Percentiles rank a stretch among this genome's conserved stretches.
Conservation (phyloP, 129 eudicot genomes). For the Calendula officinalis region DNA sequence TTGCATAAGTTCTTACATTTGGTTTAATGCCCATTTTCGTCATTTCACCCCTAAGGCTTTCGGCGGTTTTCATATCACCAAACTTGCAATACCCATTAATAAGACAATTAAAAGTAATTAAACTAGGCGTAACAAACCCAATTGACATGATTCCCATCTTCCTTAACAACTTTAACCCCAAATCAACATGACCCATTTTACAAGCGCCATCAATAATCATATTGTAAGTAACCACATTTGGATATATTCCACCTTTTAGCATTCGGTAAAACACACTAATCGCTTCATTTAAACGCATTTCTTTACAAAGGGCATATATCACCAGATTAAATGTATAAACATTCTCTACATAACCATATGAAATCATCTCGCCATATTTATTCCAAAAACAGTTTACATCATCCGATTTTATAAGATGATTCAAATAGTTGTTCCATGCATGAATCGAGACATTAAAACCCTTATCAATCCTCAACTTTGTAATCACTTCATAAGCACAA, state of each 20-base stretch:
- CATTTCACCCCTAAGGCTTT: conserved; percentile 51
- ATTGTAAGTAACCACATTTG: conserved; percentile 60
- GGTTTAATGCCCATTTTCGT: conserved; percentile 39
- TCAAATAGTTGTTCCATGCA: conserved; percentile 71
- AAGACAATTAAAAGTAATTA: conserved; percentile 50
- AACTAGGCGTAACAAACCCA: conserved; percentile 44
- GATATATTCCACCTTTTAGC: conserved; percentile 54
- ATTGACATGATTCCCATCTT: conserved; percentile 53
- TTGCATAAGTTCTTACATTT: conserved; percentile 57
- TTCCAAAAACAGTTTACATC: conserved; percentile 43
- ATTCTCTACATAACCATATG: conserved; percentile 54
- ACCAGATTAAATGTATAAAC: conserved; percentile 61
- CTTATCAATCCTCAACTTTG: conserved; percentile 38
- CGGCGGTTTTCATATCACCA: conserved; percentile 43
- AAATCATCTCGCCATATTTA: conserved; percentile 48
- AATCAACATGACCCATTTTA: conserved; percentile 35
- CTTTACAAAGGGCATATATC: conserved; percentile 56
- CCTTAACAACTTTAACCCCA: conserved; percentile 52
- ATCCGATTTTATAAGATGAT: conserved; percentile 41
- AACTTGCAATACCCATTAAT: conserved; percentile 64
- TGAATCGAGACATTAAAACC: conserved; percentile 52
- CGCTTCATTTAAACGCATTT: conserved; percentile 42
- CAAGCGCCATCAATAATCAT: conserved; percentile 65
- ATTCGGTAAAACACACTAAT: conserved; percentile 50
- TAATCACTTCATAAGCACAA: conserved; percentile 55